These are phyloP conservation scores for Seminavis robusta DNA, from an alignment of 108 stramenopile genomes.

Conservation along the genomic window DNA sequence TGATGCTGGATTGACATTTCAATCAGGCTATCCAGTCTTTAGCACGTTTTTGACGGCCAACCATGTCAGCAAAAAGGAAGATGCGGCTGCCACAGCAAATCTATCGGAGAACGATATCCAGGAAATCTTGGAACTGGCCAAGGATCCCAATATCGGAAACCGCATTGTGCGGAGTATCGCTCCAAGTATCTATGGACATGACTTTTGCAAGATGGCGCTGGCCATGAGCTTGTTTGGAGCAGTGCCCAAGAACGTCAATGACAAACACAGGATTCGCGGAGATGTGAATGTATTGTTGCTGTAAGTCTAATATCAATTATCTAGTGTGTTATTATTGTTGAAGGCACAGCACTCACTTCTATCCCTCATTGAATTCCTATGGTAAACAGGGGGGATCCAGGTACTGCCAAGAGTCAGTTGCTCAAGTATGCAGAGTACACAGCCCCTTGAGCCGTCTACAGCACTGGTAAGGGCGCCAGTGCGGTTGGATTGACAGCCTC, in stretches of 20 bases:
- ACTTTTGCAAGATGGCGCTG: constrained; percentile 95
- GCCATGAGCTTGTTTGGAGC: constrained; percentile 97
- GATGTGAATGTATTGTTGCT: constrained; percentile 94
- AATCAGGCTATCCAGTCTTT: constrained; percentile 97
- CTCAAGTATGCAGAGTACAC: constrained; percentile 97
- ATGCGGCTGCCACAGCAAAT: constrained; percentile 77
- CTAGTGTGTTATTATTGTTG: too few species aligned
- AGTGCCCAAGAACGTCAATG: constrained; percentile 93
- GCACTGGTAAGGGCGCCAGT: constrained; percentile 98
- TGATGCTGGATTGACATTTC: constrained; percentile 78
- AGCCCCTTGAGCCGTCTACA: constrained; percentile 97
- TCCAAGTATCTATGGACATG: constrained; percentile 97
- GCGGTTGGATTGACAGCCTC: constrained; percentile 99
- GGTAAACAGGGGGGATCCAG: constrained; percentile 99
- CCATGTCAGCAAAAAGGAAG: constrained; percentile 91
- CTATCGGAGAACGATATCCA: constrained; percentile 89
- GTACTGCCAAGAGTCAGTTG: constrained; percentile 96
- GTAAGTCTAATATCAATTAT: too few species aligned
- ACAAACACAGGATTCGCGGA: constrained; percentile 97
- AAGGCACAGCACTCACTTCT: too few species aligned
- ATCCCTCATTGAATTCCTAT: too few species aligned
- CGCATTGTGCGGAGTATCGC: constrained; percentile 92
- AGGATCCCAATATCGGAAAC: constrained; percentile 90
- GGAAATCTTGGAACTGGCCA: constrained; percentile 80
- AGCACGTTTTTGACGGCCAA: constrained; percentile 93